Base-by-base conservation (phyloP, 2,329 filamentous ascomycete genomes). In the Arthrobotrys conoides region DNA sequence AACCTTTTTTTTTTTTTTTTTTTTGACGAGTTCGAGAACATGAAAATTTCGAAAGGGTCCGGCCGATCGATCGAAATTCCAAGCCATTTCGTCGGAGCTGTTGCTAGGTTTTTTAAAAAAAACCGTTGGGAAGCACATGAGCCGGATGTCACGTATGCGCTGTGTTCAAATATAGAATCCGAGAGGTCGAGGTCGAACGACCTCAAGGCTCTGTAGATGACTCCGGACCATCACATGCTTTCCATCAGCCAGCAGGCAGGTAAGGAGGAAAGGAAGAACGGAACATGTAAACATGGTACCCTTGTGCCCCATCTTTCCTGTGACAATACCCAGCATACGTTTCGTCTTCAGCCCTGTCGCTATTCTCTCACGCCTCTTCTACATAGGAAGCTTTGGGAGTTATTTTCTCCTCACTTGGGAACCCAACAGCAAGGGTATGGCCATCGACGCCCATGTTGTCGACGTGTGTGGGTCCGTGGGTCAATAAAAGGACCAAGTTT, bases 331-430 rank as follows among this genome's bases (percentile, higher is more conserved):
- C 71, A 71, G 61, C 59, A 55, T 67, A 51, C 27, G 67, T 63
- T 70, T 63, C 27, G 67, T 53, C 41, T 77, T 77, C 73, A 77
- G 73, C 73, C 73, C 73, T 77, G 73, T 77, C 71, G 49, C 61
- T 71, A 51, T 66, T 59, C 59, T 53, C 59, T 67, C 72, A 61
- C 48, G 57, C 53, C 53, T 46, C 22, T 65, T 22, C 36, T 71
- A n/a, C n/a, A n/a, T n/a, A 24, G 48, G 36, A 44, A 48, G 27
- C 53, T 57, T 69, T 71, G 41, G 64, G 57, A 33, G 24, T 63
- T 16, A 14, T 51, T 77, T 66, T 67, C 67, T 69, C 71, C 65
- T 76, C 71, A 65, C 67, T 77, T 68, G 59, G 73, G 73, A 46
- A 67, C 66, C 73, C 73, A 51, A 71, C 9, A 22, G 33, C 67